These are phyloP conservation scores for Aspergillus floridensis DNA, from an alignment of 2,329 filamentous ascomycete species.

Conservation along the genomic window DNA sequence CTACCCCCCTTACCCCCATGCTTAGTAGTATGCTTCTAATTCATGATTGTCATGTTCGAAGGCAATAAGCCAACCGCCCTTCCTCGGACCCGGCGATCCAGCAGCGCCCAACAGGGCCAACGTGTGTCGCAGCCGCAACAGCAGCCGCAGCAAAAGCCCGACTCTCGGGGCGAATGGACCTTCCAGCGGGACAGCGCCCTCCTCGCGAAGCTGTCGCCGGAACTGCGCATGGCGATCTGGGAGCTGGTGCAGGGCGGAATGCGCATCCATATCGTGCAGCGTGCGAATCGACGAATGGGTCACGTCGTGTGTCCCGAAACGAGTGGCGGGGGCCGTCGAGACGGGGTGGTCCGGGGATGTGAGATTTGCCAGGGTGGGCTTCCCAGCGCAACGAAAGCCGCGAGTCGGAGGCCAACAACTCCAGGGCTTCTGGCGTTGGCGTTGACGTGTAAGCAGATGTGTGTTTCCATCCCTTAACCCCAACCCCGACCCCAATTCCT, in stretches of 20 bases:
- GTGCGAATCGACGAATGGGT: conserved; percentile 29
- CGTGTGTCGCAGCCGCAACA: neutral
- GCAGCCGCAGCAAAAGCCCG: conserved; percentile 7
- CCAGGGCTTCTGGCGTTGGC: conserved; percentile 27
- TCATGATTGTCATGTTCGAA: conserved; percentile 1
- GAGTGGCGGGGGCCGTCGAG: neutral
- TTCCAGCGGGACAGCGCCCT: conserved; percentile 29
- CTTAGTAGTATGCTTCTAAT: neutral
- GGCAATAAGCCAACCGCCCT: conserved; percentile 32
- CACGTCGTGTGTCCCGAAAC: conserved; percentile 30
- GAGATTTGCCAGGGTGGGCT: conserved; percentile 35
- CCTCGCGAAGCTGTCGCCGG: conserved; percentile 33
- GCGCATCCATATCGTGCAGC: conserved; percentile 39
- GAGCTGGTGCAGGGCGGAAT: conserved; percentile 30
- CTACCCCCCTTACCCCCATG: neutral
- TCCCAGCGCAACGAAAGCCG: conserved; percentile 18
- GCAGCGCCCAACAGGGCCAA: conserved; percentile 5
- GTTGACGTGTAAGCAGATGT: conserved; percentile 39
- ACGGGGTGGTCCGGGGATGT: conserved; percentile 13
- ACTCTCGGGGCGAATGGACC: conserved; percentile 13
- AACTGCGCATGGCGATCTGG: conserved; percentile 40
- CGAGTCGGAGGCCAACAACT: neutral
- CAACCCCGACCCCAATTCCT: neutral
- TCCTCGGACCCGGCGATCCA: conserved; percentile 15
- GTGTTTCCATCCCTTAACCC: conserved; percentile 2